Conservation (phyloP, 495 filamentous ascomycete genomes). For the Trichoderma erinaceum region DNA sequence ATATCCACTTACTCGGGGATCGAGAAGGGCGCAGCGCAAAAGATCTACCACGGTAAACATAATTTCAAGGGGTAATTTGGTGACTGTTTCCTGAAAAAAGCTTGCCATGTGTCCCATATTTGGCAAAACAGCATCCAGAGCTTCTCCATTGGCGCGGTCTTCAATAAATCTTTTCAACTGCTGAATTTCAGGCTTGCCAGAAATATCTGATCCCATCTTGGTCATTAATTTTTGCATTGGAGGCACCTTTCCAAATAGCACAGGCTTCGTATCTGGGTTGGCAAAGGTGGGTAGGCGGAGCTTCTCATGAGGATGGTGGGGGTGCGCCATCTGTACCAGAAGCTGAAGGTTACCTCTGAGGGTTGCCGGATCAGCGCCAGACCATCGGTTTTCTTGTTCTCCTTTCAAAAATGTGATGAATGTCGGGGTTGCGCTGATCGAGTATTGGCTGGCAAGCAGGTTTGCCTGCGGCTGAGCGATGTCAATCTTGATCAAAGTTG, state of each 20-base stretch:
- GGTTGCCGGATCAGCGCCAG: constrained; percentile 61
- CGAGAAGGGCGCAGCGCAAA: constrained; percentile 66
- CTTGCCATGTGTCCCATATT: constrained; percentile 48
- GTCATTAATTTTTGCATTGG: constrained; percentile 77
- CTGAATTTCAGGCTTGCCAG: constrained; percentile 47
- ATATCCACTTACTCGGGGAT: constrained; percentile 78
- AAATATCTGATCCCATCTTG: constrained; percentile 54
- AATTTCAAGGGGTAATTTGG: constrained; percentile 47
- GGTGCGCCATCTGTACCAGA: constrained; percentile 69
- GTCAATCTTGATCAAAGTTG: constrained; percentile 79
- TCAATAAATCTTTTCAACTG: constrained; percentile 62
- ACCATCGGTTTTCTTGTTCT: constrained; percentile 71
- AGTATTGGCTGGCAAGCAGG: constrained; percentile 60
- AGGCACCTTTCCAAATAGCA: constrained; percentile 72
- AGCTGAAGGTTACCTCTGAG: constrained; percentile 67
- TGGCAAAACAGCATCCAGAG: constrained; percentile 56
- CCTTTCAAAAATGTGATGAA: constrained; percentile 85
- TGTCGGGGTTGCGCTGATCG: constrained; percentile 73
- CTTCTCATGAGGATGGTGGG: constrained; percentile 66
- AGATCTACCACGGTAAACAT: constrained; percentile 81
- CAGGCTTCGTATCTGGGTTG: constrained; percentile 53
- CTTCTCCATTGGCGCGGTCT: constrained; percentile 43
- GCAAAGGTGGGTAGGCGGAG: constrained; percentile 66
- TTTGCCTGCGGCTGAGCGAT: constrained; percentile 55
- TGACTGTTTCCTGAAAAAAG: constrained; percentile 46